Conservation (phyloP, 176 grass and related monocot species). For the Triticum turgidum region DNA sequence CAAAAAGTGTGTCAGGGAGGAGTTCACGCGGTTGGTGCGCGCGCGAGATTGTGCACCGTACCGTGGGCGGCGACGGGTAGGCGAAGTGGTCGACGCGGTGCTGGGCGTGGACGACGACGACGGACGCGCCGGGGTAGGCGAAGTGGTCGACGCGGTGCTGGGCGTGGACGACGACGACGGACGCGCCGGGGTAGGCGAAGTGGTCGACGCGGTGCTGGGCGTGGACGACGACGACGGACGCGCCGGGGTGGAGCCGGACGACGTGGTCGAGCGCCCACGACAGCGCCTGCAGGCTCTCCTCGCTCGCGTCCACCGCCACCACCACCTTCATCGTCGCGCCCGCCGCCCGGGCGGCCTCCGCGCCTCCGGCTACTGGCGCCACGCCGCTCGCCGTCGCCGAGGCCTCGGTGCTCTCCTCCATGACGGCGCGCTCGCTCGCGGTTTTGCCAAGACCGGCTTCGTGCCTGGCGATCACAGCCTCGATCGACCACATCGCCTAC, state of each 20-base stretch:
- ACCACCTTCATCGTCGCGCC: slow-evolving; percentile 49
- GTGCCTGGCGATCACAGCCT: neutral
- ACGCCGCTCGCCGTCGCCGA: neutral
- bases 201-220: slow-evolving; percentile 45
- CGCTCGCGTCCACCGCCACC: slow-evolving; percentile 78
- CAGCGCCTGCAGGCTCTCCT: slow-evolving; percentile 71
- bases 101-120: no score
- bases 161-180: no score
- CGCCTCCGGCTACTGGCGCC: neutral
- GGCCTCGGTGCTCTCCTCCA: slow-evolving; percentile 20
- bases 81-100: no score
- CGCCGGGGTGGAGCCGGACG: slow-evolving; percentile 21
- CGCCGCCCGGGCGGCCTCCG: no score
- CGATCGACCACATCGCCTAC: neutral
- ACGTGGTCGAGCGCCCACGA: slow-evolving; percentile 69
- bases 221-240: slow-evolving; percentile 59
- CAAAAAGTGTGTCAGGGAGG: neutral
- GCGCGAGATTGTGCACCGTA: no score
- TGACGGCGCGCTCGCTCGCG: neutral
- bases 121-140: no score
- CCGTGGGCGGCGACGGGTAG: no score
- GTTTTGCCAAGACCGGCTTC: neutral
- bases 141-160: no score
- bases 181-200: no score
- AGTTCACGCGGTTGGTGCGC: no score